Percentiles rank a stretch among this genome's conserved stretches.
phyloP scores from a whole-genome alignment of 1,284 basidiomycete genomes.

The Leccinum pallidistipes region DNA sequence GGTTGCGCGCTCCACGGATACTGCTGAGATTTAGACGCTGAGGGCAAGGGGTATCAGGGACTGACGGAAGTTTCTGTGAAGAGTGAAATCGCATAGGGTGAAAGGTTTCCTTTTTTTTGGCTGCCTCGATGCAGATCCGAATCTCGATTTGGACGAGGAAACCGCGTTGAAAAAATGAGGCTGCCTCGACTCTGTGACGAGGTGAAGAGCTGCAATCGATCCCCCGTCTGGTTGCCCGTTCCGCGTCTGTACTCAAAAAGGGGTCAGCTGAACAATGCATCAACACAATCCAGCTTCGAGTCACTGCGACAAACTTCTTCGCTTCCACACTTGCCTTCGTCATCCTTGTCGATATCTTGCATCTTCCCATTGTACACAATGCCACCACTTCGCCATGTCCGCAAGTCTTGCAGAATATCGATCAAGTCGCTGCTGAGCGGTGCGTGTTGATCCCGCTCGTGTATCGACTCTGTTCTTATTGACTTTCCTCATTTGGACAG shows the following conservation, averaged over 20 bases:
- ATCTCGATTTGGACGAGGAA: slow-evolving; percentile 24
- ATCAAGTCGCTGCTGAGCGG: slow-evolving; percentile 36
- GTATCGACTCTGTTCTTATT: slow-evolving; percentile 29
- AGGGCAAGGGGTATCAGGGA: slow-evolving; percentile 4
- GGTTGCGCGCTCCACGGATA: neutral
- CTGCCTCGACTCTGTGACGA: slow-evolving; percentile 38
- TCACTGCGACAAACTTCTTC: slow-evolving; percentile 8
- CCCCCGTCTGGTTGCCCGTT: slow-evolving; percentile 18
- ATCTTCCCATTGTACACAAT: slow-evolving; percentile 22
- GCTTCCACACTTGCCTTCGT: neutral
- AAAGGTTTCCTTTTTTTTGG: slow-evolving; percentile 18
- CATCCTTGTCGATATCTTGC: slow-evolving; percentile 1
- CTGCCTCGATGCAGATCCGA: slow-evolving; percentile 26
- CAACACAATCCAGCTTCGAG: slow-evolving; percentile 1
- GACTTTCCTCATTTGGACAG: slow-evolving; percentile 34
- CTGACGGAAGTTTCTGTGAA: slow-evolving; percentile 2
- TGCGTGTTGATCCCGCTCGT: slow-evolving; percentile 18
- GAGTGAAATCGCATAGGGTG: slow-evolving; percentile 3
- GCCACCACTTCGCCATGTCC: slow-evolving; percentile 36
- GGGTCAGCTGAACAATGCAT: slow-evolving; percentile 18
- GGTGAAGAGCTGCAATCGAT: slow-evolving; percentile 31
- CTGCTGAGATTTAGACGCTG: neutral
- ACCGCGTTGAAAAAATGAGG: slow-evolving; percentile 30
- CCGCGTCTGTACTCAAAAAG: slow-evolving; percentile 38
- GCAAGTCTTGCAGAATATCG: slow-evolving; percentile 41